Evolutionary conservation across 2,329 filamentous ascomycete species (phyloP).

Genomic region (Podosphaera leucotricha): DNA sequence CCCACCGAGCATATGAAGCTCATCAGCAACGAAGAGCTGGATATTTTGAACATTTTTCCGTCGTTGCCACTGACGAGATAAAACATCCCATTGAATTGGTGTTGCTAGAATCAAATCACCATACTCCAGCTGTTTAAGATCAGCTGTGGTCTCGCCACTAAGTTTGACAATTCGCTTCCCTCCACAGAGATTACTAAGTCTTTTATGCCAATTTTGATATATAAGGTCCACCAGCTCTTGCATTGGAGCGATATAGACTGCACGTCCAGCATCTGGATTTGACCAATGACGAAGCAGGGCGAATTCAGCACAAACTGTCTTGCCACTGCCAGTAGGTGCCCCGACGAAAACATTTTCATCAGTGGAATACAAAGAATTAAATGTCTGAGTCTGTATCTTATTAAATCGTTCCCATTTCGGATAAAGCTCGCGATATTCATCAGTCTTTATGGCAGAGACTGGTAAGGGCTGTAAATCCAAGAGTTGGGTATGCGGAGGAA

Average conservation of each 20-base stretch:
- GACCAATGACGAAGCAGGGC: conserved; percentile 76
- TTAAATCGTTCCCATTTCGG: conserved; percentile 77
- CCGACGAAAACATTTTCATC: conserved; percentile 89
- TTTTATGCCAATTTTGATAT: conserved; percentile 63
- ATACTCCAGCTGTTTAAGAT: conserved; percentile 67
- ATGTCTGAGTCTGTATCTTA: conserved; percentile 90
- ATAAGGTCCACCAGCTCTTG: conserved; percentile 76
- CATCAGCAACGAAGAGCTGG: conserved; percentile 80
- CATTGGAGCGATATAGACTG: conserved; percentile 85
- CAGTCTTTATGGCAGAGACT: conserved; percentile 65
- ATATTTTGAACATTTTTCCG: conserved; percentile 87
- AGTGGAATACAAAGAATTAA: conserved; percentile 75
- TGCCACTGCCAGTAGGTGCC: conserved; percentile 82
- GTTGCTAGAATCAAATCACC: conserved; percentile 84
- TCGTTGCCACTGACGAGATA: conserved; percentile 89
- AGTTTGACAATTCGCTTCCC: conserved; percentile 84
- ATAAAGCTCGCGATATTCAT: conserved; percentile 64
- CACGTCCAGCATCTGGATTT: conserved; percentile 44
- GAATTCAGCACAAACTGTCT: conserved; percentile 93
- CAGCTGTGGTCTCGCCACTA: conserved; percentile 75
- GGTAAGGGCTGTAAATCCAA: conserved; percentile 81
- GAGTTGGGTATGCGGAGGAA: conserved; percentile 78
- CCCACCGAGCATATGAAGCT: conserved; percentile 80
- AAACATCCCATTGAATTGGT: conserved; percentile 81
- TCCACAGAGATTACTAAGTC: conserved; percentile 46